Evolutionary conservation across 805 yeast species (phyloP), one percentile per base, ranked within the genome.

Genomic region (Priceomyces melissophilus): DNA sequence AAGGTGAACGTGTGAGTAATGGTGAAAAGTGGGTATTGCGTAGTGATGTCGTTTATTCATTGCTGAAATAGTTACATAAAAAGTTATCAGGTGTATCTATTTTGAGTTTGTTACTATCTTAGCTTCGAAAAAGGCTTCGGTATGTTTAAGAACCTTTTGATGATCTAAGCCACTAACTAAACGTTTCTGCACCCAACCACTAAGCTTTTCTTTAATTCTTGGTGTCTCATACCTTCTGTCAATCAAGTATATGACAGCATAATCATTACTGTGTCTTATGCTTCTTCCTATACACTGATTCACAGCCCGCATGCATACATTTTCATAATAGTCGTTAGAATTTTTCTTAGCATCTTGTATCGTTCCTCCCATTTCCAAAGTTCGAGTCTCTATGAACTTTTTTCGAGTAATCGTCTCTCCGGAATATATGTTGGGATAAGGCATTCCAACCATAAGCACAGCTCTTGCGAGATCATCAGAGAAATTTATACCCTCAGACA

Each of bases 271-370:
- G 58, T 90, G 96, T 45, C 98, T 69, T 30, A 90, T 90, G 5
- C 96, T 87, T 48, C 98, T 73, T 0, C 97, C 98, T 10, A 91
- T 82, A 62, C 95, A 81, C 60, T 90, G 98, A 56, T 90, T 90
- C 1, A 90, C 88, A 0, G 96, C 85, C 39, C 89, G 78, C 93
- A 91, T 84, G 55, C 96, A 89, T 5, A 87, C 67, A 52, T 86
- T 87, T 50, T 89, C 96, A 52, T 86, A 84, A 52, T 79, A 87
- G 26, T 74, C 75, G 20, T 69, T 65, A 1, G 82, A 67, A 3
- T 73, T 76, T 6, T 53, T 61, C 27, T 56, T 56, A 0, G 90
- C 86, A 17, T 68, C 68, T 16, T 55, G 48, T 9, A 41, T 47
- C 1, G 79, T 58, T 0, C 75, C 75, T 0, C 88, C 87, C 3